phyloP scores from a whole-genome alignment of 192 early-diverging fungal genomes.

The Backusella morwellensis region DNA sequence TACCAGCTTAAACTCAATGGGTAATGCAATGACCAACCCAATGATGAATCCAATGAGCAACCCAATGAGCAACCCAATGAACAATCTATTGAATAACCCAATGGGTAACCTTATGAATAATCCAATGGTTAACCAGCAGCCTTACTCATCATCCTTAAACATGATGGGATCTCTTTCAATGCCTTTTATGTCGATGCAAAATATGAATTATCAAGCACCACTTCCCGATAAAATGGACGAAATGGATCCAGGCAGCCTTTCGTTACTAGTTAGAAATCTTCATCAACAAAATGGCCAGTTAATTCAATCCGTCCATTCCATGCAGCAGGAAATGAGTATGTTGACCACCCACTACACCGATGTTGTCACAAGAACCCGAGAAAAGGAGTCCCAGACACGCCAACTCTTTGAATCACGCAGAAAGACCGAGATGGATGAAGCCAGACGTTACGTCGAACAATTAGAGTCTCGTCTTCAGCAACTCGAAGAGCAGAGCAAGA shows the following conservation, averaged over 20 bases:
- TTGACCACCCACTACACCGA: conserved; percentile 42
- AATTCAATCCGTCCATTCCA: conserved; percentile 37
- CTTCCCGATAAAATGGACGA: neutral
- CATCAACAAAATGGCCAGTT: conserved; percentile 45
- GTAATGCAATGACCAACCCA: neutral
- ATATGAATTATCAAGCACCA: neutral
- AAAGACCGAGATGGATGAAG: conserved; percentile 50
- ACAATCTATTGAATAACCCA: neutral
- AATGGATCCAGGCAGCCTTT: neutral
- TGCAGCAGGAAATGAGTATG: conserved; percentile 52
- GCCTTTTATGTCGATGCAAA: neutral
- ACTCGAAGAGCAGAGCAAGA: conserved; percentile 11
- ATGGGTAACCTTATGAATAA: neutral
- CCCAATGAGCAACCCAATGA: neutral
- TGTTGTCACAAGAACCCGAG: conserved; percentile 38
- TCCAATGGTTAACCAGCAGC: neutral
- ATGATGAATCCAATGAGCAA: neutral
- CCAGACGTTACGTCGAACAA: conserved; percentile 45
- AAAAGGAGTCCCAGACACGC: conserved; percentile 33
- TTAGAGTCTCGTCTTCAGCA: conserved; percentile 16
- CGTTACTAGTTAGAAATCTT: conserved; percentile 24
- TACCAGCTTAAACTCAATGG: neutral
- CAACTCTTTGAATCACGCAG: conserved; percentile 31
- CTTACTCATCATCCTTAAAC: neutral
- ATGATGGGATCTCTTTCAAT: neutral